Conservation (phyloP, 106 monocot species). For the Acorus calamus region DNA sequence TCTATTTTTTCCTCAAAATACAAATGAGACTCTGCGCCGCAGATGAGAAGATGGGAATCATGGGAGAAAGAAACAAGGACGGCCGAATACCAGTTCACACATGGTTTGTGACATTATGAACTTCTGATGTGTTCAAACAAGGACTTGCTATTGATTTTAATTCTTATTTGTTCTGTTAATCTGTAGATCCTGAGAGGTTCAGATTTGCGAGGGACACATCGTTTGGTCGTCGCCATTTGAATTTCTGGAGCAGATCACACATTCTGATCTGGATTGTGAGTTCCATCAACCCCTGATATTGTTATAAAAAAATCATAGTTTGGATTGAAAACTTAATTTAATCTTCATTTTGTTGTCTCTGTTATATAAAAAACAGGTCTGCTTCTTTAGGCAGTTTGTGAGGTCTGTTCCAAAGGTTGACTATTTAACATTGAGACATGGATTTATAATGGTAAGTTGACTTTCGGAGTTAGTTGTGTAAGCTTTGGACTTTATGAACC, state of each 20-base stretch:
- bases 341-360: not conserved
- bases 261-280: slow-evolving; percentile 37
- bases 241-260: slow-evolving; percentile 25
- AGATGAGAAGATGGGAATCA: slow-evolving; percentile 28
- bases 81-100: slow-evolving; percentile 28
- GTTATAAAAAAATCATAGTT: no score
- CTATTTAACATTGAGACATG: slow-evolving; percentile 32
- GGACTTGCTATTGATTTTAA: no score
- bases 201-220: slow-evolving; percentile 41
- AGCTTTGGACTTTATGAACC: no score
- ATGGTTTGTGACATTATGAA: slow-evolving; percentile 9
- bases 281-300: no score
- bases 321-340: no score
- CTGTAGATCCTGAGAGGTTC: slow-evolving; percentile 31
- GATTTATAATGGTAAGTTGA: slow-evolving; percentile 28
- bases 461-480: no score
- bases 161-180: not conserved
- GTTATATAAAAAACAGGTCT: slow-evolving; percentile 11
- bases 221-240: slow-evolving; percentile 28
- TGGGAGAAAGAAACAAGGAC: slow-evolving; percentile 34
- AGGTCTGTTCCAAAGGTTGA: slow-evolving; percentile 39
- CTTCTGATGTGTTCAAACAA: not conserved
- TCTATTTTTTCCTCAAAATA: no score
- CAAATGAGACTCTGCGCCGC: not conserved
- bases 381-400: slow-evolving; percentile 36